Evolutionary conservation across 116 monocot genomes (phyloP), one percentile per base, ranked within the genome.

Genomic region (Phalaenopsis hybrid): DNA sequence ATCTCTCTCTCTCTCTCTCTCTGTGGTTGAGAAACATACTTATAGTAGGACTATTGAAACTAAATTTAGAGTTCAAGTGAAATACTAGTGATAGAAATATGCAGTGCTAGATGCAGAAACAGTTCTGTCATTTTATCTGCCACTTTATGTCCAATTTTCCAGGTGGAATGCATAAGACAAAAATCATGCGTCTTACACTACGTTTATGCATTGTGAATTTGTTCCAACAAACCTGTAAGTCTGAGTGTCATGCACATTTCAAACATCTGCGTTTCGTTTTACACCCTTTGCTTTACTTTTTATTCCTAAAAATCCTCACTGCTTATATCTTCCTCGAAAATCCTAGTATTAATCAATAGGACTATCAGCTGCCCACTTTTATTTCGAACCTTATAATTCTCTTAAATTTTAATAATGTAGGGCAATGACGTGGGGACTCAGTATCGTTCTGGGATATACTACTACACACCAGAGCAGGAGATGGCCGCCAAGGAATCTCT

Each of bases 401-500:
- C 15, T 15, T 55, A 12, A 15, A 4, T 3, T 55, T 46, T 75
- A 46, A 75, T 75, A 17, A 77, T 83, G 44, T 58, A 83, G 83
- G 83, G 83, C 8, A 79, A 79, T 83, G 88, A 91, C 74, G 90
- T 88, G 15, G 86, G 90, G 13, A 86, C 84, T 79, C 90, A 90
- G 41, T 90, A 90, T 68, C 88, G 90, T 37, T 90, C 90, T 37
- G 83, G 88, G 46, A 88, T 88, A 55, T 90, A 88, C 79, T 88
- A 72, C 75, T 88, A 88, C 84, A 88, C 83, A 15, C 82, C 83
- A 8, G 90, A 90, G 77, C 90, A 90, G 85, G 88, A 90, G 72
- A 77, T 77, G 52, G 81, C 82, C 12, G 90, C 86, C 33, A 88
- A 33, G 70, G 86, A 88, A 21, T 86, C 86, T 41, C 44, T 90